Conservation (phyloP, 169 alveolate species). For the Besnoitia besnoiti region DNA sequence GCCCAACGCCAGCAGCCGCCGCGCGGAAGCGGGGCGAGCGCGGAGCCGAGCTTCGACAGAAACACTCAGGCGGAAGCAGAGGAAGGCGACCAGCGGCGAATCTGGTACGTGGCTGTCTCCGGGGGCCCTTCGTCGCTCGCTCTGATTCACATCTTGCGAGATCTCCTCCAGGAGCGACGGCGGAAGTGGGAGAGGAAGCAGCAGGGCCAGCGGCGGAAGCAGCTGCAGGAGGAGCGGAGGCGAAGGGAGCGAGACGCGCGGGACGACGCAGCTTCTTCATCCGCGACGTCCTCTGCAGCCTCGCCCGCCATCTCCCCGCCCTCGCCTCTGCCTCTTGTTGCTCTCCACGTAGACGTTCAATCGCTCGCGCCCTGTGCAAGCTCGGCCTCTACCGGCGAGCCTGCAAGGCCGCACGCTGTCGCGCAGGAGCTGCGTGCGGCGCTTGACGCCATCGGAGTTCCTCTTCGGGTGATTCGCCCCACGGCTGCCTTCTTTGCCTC, state of each 20-base stretch:
- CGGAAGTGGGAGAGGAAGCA: background rate
- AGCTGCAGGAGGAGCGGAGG: background rate
- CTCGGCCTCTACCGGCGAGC: background rate
- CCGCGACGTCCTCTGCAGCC: background rate
- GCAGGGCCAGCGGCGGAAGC: background rate
- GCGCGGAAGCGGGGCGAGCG: background rate
- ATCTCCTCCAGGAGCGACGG: background rate
- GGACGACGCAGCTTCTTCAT: background rate
- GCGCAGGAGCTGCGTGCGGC: background rate
- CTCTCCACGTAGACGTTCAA: constrained; percentile 5
- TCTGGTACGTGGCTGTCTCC: constrained; percentile 12
- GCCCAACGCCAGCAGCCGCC: background rate
- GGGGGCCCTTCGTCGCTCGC: constrained; percentile 29
- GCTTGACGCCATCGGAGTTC: background rate
- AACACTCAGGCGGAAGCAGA: background rate
- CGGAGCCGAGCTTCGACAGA: background rate
- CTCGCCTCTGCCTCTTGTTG: constrained; percentile 14
- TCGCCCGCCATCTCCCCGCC: background rate
- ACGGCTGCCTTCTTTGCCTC: background rate
- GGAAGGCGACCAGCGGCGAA: background rate
- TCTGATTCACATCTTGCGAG: background rate
- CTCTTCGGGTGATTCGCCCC: background rate
- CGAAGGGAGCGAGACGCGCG: background rate
- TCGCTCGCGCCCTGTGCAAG: background rate
- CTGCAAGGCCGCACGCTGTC: background rate